These are phyloP conservation scores for Phaeoacremonium minimum DNA, from an alignment of 2,329 filamentous ascomycete genomes.

Conservation along the genomic window DNA sequence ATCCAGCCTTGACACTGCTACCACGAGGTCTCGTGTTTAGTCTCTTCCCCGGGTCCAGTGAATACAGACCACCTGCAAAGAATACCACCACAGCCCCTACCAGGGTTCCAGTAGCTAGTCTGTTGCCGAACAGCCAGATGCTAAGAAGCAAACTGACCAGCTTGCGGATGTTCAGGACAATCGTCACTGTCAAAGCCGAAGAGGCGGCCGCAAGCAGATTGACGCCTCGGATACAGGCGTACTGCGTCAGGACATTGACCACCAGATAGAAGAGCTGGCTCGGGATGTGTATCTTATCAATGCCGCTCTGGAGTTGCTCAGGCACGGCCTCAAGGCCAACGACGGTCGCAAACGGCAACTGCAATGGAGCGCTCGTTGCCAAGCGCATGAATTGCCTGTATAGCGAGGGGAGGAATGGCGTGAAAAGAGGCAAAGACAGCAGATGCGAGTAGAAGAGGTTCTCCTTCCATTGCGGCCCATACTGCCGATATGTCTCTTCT, in stretches of 20 bases:
- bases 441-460: constrained; percentile 91
- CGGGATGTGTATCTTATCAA: constrained; percentile 46
- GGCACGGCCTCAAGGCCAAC: constrained; percentile 27
- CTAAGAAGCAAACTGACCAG: constrained; percentile 86
- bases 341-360: constrained; percentile 30
- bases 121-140: constrained; percentile 91
- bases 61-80: constrained; percentile 85
- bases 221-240: constrained; percentile 91
- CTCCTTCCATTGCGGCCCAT: constrained; percentile 90
- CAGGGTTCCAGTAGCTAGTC: constrained; percentile 70
- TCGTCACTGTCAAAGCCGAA: constrained; percentile 90
- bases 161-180: constrained; percentile 93
- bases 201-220: constrained; percentile 87
- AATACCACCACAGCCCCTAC: constrained; percentile 84
- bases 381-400: constrained; percentile 60
- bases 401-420: constrained; percentile 66
- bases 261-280: constrained; percentile 67
- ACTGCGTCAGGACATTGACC: constrained; percentile 83
- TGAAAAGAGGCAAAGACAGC: constrained; percentile 71
- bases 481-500: constrained; percentile 79
- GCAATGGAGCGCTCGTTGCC: constrained; percentile 57
- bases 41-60: constrained; percentile 58
- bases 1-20: constrained; percentile 19
- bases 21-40: constrained; percentile 20
- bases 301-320: constrained; percentile 27